These are phyloP conservation scores for Przewalskia tangutica DNA, from an alignment of 257 asterid species.

Conservation along the genomic window DNA sequence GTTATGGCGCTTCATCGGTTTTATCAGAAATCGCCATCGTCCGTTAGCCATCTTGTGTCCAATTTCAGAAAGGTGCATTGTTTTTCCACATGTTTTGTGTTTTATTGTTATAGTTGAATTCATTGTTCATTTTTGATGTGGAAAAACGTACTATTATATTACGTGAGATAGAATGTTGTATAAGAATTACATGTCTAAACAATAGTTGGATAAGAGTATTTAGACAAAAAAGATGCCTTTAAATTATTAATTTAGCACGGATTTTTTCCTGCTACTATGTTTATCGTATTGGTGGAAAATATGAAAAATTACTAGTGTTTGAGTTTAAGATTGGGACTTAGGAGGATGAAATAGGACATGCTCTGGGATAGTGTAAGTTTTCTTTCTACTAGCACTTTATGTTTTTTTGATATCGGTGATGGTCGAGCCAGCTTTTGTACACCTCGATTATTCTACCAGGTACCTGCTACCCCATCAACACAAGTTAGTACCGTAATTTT, in stretches of 20 bases:
- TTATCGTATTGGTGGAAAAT: not conserved
- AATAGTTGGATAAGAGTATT: not conserved
- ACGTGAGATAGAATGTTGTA: not conserved
- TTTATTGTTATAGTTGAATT: not conserved
- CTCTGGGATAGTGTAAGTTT: not conserved
- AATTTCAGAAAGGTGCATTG: constrained; percentile 78
- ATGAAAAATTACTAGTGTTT: not conserved
- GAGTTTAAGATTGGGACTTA: not conserved
- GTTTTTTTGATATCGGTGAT: too few species aligned
- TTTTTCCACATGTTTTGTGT: not conserved
- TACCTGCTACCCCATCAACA: not conserved
- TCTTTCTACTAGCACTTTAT: not conserved
- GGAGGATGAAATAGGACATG: not conserved
- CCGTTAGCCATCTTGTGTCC: constrained; percentile 72
- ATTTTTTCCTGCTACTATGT: not conserved
- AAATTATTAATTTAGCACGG: not conserved
- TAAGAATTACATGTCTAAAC: not conserved
- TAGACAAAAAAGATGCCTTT: not conserved
- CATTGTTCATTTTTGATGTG: not conserved
- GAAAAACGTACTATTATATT: not conserved
- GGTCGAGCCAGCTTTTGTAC: too few species aligned
- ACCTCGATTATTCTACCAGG: not conserved
- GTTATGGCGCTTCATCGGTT: constrained; percentile 96
- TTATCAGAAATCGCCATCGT: constrained; percentile 73
- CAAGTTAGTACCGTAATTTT: not conserved